phyloP scores from a whole-genome alignment of 805 yeast genomes.

The Torulaspora microellipsoides region DNA sequence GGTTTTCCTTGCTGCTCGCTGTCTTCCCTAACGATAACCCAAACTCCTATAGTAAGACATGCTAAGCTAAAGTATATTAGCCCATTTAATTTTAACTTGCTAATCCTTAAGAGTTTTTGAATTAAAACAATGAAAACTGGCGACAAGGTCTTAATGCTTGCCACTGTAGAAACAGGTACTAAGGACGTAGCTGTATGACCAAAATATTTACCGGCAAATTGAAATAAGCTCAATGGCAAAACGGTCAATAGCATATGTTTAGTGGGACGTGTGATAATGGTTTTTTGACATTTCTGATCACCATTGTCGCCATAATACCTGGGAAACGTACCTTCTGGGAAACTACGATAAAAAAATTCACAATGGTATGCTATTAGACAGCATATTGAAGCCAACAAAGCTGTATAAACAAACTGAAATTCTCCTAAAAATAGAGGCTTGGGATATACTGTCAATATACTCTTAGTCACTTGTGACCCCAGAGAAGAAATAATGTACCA shows the following conservation, averaged over 20 bases:
- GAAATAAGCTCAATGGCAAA: constrained; percentile 62
- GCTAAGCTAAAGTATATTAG: constrained; percentile 23
- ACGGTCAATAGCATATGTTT: constrained; percentile 44
- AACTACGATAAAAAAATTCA: constrained; percentile 34
- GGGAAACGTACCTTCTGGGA: constrained; percentile 58
- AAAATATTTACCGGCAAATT: constrained; percentile 59
- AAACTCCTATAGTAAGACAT: constrained; percentile 28
- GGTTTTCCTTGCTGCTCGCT: constrained; percentile 2
- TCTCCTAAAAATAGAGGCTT: constrained; percentile 63
- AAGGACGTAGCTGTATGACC: constrained; percentile 60
- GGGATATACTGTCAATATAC: constrained; percentile 49
- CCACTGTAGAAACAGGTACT: constrained; percentile 64
- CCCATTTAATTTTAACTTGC: constrained; percentile 13
- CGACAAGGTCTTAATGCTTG: constrained; percentile 63
- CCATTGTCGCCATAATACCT: constrained; percentile 25
- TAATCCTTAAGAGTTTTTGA: constrained; percentile 40
- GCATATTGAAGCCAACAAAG: constrained; percentile 39
- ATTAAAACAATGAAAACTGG: constrained; percentile 57
- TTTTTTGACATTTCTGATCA: constrained; percentile 12
- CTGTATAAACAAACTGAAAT: constrained; percentile 54
- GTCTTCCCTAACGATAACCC: constrained; percentile 30
- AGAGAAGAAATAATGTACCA: constrained; percentile 63
- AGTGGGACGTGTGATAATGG: constrained; percentile 31
- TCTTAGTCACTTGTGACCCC: constrained; percentile 61
- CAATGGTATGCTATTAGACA: constrained; percentile 35